phyloP scores from a whole-genome alignment of 2,329 filamentous ascomycete genomes.

The Calonectria pteridis region DNA sequence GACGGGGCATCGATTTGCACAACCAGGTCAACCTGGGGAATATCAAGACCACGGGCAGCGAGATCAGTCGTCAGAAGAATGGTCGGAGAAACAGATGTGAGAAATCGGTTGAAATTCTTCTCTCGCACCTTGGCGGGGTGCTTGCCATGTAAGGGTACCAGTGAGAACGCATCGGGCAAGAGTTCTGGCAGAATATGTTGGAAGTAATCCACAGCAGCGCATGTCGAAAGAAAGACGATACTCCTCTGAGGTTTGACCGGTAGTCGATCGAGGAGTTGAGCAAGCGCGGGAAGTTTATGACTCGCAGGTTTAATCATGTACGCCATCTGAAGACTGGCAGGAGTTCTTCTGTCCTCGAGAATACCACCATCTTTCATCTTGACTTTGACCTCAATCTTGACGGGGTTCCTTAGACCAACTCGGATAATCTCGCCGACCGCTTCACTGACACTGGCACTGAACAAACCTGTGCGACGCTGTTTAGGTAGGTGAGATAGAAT shows the following conservation, averaged over 20 bases:
- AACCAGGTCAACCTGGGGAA: conserved; percentile 91
- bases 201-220: conserved; percentile 95
- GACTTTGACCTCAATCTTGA: conserved; percentile 94
- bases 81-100: conserved; percentile 79
- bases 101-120: conserved; percentile 87
- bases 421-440: conserved; percentile 93
- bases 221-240: conserved; percentile 94
- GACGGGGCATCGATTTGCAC: conserved; percentile 86
- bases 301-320: conserved; percentile 82
- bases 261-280: conserved; percentile 76
- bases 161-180: conserved; percentile 74
- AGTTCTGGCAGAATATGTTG: conserved; percentile 81
- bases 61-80: conserved; percentile 94
- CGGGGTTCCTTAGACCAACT: conserved; percentile 91
- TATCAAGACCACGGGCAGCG: conserved; percentile 90
- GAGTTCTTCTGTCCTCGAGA: conserved; percentile 86
- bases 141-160: conserved; percentile 92
- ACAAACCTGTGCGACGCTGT: conserved; percentile 91
- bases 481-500: conserved; percentile 90
- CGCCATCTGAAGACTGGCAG: conserved; percentile 91
- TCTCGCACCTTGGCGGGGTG: conserved; percentile 88
- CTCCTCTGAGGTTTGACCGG: conserved; percentile 83
- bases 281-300: conserved; percentile 83
- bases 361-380: conserved; percentile 76
- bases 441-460: conserved; percentile 96